phyloP scores from a whole-genome alignment of 192 early-diverging fungal genomes.

The Allomyces javanicus region DNA sequence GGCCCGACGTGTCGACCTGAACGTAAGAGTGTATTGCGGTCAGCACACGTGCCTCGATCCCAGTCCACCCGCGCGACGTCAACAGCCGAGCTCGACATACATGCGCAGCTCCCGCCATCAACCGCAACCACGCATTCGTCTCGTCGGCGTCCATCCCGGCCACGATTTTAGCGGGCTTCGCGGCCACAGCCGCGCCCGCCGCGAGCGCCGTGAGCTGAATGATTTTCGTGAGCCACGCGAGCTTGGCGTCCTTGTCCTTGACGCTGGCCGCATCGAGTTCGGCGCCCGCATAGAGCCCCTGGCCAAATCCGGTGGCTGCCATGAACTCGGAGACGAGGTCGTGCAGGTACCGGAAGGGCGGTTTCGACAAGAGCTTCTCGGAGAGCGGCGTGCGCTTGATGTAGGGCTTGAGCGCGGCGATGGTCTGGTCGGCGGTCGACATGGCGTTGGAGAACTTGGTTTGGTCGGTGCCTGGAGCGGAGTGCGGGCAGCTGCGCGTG shows the following conservation, averaged over 20 bases:
- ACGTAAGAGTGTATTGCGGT: no score
- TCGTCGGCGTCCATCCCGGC: constrained; percentile 36
- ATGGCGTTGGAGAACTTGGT: neutral
- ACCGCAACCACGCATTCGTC: constrained; percentile 30
- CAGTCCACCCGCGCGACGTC: no score
- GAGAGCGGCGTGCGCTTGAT: constrained; percentile 20
- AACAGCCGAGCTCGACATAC: neutral
- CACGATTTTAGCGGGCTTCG: constrained; percentile 33
- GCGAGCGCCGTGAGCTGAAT: constrained; percentile 23
- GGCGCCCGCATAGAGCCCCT: constrained; percentile 22
- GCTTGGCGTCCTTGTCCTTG: constrained; percentile 39
- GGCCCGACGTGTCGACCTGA: no score
- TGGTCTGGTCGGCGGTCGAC: neutral
- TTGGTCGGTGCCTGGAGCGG: no score
- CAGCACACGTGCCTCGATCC: no score
- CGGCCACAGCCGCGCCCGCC: constrained; percentile 18
- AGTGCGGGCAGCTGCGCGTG: no score
- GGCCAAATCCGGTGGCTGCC: constrained; percentile 11
- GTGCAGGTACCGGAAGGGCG: constrained; percentile 37
- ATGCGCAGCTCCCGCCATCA: constrained; percentile 21
- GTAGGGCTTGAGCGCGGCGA: neutral
- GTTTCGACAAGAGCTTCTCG: constrained; percentile 33
- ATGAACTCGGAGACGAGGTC: constrained; percentile 31
- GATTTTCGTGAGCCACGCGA: constrained; percentile 28
- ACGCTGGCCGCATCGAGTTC: constrained; percentile 32